Evolutionary conservation across 495 filamentous ascomycete genomes (phyloP), one percentile per base, ranked within the genome.

Genomic region (Talaromyces wortmannii): DNA sequence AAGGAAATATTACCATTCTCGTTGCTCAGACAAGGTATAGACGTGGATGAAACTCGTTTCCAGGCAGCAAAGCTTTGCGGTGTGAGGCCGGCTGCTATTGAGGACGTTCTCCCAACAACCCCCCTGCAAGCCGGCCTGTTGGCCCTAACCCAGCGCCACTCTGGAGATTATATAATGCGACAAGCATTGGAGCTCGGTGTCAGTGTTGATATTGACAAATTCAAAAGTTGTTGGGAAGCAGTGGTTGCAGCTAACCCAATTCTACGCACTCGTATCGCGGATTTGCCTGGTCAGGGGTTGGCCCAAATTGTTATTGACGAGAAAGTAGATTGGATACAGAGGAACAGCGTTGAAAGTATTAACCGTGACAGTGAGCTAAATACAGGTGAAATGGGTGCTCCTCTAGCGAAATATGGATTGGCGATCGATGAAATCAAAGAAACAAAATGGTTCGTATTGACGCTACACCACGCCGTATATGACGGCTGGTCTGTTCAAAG

Each of bases 391-490:
- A 71, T 78, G 15, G 79, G 80, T 5, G 71, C 55, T 16, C 61
- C 73, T 7, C 64, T 84, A 6, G 71, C 74, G 8, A 66, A 75
- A 18, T 80, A 75, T 47, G 74, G 65, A 2, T 55, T 81, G 0
- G 55, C 81, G 7, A 4, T 50, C 0, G 56, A 57, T 30, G 11
- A 15, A 3, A 32, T 31, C 3, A 12, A 42, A 2, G 31, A 31
- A 7, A 53, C 45, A 17, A 45, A n/a, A 12, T 52, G 70, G 48
- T 72, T 84, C 33, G 74, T 81, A 3, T 68, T 75, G 57, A 83
- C 78, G 0, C 74, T 78, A 51, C 83, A 86, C 57, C 84, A 87
- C 54, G 77, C 79, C 2, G 49, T 85, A 0, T 86, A 84, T 49
- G 84, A 87, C 57, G 83, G 82, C 7, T 83, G 79, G 76, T 78